phyloP scores from a whole-genome alignment of 2,329 filamentous ascomycete genomes.

The Colletotrichum sp. region DNA sequence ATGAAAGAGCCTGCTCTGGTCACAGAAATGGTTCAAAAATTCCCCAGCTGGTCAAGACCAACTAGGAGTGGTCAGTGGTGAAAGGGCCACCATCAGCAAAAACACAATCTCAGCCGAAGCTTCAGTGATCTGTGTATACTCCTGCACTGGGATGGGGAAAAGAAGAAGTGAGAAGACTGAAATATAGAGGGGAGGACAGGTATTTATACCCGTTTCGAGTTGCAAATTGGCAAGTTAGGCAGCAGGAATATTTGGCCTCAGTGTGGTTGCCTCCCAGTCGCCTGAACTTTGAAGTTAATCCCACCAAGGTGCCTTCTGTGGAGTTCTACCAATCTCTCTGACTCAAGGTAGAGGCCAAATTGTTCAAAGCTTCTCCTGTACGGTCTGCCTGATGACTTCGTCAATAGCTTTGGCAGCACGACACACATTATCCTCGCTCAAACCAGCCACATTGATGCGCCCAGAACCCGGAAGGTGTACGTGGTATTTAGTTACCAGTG shows the following conservation, averaged over 20 bases:
- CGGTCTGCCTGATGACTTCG: background rate
- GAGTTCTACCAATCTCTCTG: background rate
- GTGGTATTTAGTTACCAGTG: background rate
- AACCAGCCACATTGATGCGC: constrained; percentile 2
- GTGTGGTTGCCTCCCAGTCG: background rate
- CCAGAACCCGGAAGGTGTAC: constrained; percentile 1
- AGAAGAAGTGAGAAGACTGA: constrained; percentile 35
- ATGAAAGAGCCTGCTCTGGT: background rate
- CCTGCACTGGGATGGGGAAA: constrained; percentile 67
- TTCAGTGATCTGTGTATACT: constrained; percentile 82
- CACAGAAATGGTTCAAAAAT: constrained; percentile 68
- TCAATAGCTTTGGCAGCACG: constrained; percentile 3
- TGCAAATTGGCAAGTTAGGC: background rate
- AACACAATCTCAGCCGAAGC: constrained; percentile 85
- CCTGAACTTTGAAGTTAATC: background rate
- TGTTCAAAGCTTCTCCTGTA: background rate
- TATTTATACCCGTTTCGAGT: background rate
- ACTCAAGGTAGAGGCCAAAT: background rate
- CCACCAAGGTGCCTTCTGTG: background rate
- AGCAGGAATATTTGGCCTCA: background rate
- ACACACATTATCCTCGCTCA: background rate
- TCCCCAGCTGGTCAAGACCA: constrained; percentile 73
- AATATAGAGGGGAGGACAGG: no score
- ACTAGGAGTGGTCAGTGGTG: constrained; percentile 71
- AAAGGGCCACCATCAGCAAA: constrained; percentile 90